Conservation (phyloP, 179 eudicot species). For the Nepenthes alata region DNA sequence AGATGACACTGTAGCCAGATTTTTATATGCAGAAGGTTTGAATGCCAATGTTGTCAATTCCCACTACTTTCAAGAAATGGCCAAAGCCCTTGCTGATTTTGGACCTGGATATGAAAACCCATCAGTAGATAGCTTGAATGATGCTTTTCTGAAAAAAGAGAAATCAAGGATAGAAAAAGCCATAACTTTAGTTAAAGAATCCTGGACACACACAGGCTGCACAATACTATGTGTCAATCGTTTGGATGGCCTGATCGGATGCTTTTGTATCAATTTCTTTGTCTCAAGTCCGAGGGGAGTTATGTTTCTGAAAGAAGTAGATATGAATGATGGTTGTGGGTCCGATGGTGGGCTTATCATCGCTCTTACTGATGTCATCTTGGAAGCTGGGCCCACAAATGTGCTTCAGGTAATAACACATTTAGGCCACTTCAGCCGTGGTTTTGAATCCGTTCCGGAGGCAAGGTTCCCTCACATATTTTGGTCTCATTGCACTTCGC, state of each 20-base stretch:
- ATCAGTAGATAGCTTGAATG: slow-evolving; percentile 25
- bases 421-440: slow-evolving; percentile 34
- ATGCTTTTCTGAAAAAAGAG: slow-evolving; percentile 32
- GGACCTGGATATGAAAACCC: slow-evolving; percentile 43
- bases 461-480: slow-evolving; percentile 33
- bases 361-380: slow-evolving; percentile 23
- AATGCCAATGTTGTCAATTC: slow-evolving; percentile 24
- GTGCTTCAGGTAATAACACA: slow-evolving; percentile 38
- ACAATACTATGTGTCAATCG: slow-evolving; percentile 34
- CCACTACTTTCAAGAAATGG: slow-evolving; percentile 35
- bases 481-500: slow-evolving; percentile 44
- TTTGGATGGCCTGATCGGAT: slow-evolving; percentile 29
- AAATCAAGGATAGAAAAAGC: slow-evolving; percentile 30
- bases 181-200: slow-evolving; percentile 26
- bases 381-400: slow-evolving; percentile 31
- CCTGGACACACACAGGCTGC: slow-evolving; percentile 43
- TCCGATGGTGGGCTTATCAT: slow-evolving; percentile 26
- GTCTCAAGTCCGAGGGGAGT: slow-evolving; percentile 38
- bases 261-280: slow-evolving; percentile 34
- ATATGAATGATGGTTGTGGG: slow-evolving; percentile 34
- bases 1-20: slow-evolving; percentile 34
- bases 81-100: slow-evolving; percentile 22
- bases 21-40: slow-evolving; percentile 36
- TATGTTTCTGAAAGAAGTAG: slow-evolving; percentile 30
- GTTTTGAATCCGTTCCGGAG: slow-evolving; percentile 28